These are phyloP conservation scores for Trichoderma endophyticum DNA, from an alignment of 2,329 filamentous ascomycete genomes.

Conservation along the genomic window DNA sequence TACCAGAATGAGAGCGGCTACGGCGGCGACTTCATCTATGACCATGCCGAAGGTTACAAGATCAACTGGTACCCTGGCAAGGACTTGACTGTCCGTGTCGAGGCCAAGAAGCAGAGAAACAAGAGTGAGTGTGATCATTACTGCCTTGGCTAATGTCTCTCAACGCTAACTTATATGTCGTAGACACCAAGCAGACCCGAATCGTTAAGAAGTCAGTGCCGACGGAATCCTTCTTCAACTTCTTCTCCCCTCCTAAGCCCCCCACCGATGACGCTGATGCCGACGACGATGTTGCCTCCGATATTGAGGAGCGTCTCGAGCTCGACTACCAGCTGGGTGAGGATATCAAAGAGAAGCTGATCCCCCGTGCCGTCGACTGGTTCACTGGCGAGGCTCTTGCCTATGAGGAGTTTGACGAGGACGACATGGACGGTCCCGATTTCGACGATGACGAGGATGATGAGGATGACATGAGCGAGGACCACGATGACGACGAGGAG, in stretches of 20 bases:
- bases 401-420: constrained; percentile 85
- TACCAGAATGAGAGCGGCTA: constrained; percentile 99
- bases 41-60: constrained; percentile 96
- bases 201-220: constrained; percentile 99
- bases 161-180: neutral
- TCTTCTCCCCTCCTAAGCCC: constrained; percentile 93
- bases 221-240: constrained; percentile 98
- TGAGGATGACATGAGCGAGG: constrained; percentile 79
- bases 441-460: constrained; percentile 91
- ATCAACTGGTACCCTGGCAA: constrained; percentile 94
- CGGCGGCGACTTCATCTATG: constrained; percentile 98
- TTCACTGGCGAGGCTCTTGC: constrained; percentile 97
- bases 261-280: constrained; percentile 67
- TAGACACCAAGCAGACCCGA: constrained; percentile 98
- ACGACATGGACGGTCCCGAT: constrained; percentile 77
- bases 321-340: constrained; percentile 98
- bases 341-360: constrained; percentile 99
- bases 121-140: constrained; percentile 64
- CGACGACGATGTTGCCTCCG: constrained; percentile 74
- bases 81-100: constrained; percentile 88
- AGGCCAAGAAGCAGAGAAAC: constrained; percentile 99
- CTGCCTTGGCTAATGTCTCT: neutral
- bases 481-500: constrained; percentile 78
- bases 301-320: constrained; percentile 96
- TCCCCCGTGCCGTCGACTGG: constrained; percentile 97